Evolutionary conservation across 148 eudicot genomes (phyloP).

Genomic region (Rhododendron kiyosumense): DNA sequence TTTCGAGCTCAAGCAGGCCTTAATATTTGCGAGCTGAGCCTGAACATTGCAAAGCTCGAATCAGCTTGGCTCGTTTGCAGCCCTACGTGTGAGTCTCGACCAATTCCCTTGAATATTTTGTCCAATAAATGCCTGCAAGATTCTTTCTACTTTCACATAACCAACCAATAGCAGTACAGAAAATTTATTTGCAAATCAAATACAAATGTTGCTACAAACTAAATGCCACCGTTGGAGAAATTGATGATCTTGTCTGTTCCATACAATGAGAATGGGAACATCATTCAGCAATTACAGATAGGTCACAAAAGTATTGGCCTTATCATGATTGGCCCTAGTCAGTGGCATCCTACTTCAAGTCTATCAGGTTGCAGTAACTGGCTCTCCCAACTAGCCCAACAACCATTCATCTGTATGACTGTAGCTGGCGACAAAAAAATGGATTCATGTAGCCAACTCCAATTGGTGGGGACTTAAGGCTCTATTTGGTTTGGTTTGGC

Average conservation of each 20-base stretch:
- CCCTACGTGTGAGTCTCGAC: no score
- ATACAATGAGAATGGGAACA: background rate
- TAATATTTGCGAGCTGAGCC: no score
- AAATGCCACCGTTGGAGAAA: background rate
- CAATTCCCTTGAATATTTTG: background rate
- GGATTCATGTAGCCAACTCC: background rate
- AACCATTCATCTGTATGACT: background rate
- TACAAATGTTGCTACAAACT: background rate
- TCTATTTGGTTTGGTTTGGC: background rate
- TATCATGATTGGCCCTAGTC: background rate
- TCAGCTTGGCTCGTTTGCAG: no score
- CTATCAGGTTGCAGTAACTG: background rate
- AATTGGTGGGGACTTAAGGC: background rate
- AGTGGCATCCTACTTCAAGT: background rate
- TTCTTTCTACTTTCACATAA: background rate
- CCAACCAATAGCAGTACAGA: background rate
- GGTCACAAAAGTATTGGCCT: background rate
- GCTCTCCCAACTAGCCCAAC: background rate
- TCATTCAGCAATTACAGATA: background rate
- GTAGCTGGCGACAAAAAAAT: background rate
- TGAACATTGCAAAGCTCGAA: no score
- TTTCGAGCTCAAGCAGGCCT: no score
- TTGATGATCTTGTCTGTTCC: background rate
- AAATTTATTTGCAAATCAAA: background rate
- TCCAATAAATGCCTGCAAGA: background rate